Evolutionary conservation across 1,139 yeast species (phyloP).

Genomic region (Pneumocystis wakefieldiae): DNA sequence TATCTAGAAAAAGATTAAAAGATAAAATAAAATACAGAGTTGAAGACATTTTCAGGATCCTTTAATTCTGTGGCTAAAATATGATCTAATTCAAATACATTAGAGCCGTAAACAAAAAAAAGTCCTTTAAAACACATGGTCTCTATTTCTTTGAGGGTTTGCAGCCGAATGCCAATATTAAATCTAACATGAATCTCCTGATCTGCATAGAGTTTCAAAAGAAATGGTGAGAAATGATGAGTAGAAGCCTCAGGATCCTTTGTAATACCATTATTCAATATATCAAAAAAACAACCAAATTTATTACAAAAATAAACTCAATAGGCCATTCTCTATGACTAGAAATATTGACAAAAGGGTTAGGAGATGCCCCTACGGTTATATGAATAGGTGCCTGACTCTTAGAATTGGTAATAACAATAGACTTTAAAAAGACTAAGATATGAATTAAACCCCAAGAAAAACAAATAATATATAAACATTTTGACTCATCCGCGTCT

Average conservation of each 20-base stretch:
- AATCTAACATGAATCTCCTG: not conserved
- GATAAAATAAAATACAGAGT: not conserved
- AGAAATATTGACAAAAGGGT: not conserved
- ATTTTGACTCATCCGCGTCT: not conserved
- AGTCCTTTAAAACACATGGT: not conserved
- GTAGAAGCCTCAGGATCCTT: not conserved
- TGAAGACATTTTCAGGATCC: not conserved
- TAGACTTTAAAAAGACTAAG: not conserved
- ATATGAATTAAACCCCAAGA: not conserved
- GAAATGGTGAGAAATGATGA: not conserved
- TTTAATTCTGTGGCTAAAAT: not conserved
- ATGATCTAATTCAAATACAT: not conserved
- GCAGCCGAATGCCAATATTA: not conserved
- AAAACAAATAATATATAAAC: not conserved
- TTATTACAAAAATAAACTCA: not conserved
- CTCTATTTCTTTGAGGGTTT: not conserved
- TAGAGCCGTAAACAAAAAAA: not conserved
- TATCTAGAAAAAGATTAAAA: conserved; percentile 13
- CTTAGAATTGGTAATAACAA: not conserved
- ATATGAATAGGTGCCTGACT: not conserved
- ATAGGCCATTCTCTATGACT: not conserved
- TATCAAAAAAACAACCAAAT: not conserved
- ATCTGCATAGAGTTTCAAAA: not conserved
- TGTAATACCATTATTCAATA: not conserved
- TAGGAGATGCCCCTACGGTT: not conserved